Base-by-base conservation (phyloP, 371 early-diverging fungal genomes). In the Coemansia sp. region DNA sequence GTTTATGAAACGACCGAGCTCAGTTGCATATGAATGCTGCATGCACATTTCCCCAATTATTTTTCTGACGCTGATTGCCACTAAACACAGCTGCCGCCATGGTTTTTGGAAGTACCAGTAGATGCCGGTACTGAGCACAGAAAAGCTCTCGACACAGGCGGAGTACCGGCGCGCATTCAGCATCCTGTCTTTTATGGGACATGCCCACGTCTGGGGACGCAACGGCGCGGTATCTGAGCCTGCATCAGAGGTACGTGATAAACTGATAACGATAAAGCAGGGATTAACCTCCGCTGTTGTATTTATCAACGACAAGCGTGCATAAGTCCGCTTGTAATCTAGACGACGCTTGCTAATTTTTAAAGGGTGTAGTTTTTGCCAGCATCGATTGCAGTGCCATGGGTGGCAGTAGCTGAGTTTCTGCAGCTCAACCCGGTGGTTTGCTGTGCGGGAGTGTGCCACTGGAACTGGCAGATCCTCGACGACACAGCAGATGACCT, bases 131-230 rank as follows among this genome's bases (percentile, higher is more conserved):
- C 84, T 96, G 11, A 87, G 89, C 67, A 83, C 86, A 5, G 79
- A 77, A 49, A 82, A 70, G 13, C 85, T 94, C 41, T 67, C 69
- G 41, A 85, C 83, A 6, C 72, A 81, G 51, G 83, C 85, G 60
- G 92, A 94, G 78, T 89, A 89, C 78, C 89, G 90, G 69, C 83
- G 98, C 53, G 97, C 93, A 9, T 95, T 90, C 72, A 70, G 92
- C 23, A 86, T 96, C 32, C 84, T 96, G 8, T 88, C 91, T 49
- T 90, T 95, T 82, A 79, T 98, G 28, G 90, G 92, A 4, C 97
- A 97, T 64, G 90, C 91, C 15, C 96, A 91, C 76, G 89, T 98
- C 9, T 95, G 96, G 95, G 91, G 92, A 32, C 91, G 92, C 66
- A 88, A 88, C 63, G 90, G 90, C 61, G 81, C 83, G 9, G 85